Base-by-base conservation (phyloP, 2,329 filamentous ascomycete species). In the Cyanodermella asteris region DNA sequence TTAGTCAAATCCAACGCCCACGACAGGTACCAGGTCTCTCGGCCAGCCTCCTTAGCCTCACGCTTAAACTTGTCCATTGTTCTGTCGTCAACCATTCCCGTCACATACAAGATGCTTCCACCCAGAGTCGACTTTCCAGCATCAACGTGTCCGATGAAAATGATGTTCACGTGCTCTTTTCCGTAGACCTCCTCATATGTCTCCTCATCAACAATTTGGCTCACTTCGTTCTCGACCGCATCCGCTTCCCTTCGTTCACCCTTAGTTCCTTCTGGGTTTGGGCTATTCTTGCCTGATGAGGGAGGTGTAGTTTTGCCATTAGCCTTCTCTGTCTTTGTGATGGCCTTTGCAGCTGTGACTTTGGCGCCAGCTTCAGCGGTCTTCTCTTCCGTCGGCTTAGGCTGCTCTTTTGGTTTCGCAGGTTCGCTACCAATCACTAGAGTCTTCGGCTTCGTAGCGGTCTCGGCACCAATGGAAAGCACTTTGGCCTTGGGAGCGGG, bases 1-100 rank as follows among this genome's bases (percentile, higher is more conserved):
- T 84, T 91, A 38, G 81, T 97, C 49, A 94, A 50, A 62, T 97
- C 87, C 40, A 97, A 65, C 32, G 82, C 90, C 87, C 90, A 97
- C 21, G 87, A 97, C 13, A 97, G 64, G 49, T 94, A 97, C 87
- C 87, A 97, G 4, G 84, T 91, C 56, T 94, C 87, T 56, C 82
- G 76, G 26, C 87, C 87, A 35, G 87, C 64, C 7, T 94, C 87
- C 59, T 91, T 94, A 25, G 87, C 84, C 42, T 97, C 90, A 39
- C 68, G 70, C 64, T 84, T 91, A 61, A 91, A 91, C 55, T 97
- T 97, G 27, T 97, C 87, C 61, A 97, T 68, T 18, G 87, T 97
- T 46, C 87, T 70, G 53, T 97, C 81, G 43, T 97, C 90, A n/a
- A 97, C 87, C 87, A 94, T 97, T 31, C 87, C 87, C 5, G 84